phyloP scores from a whole-genome alignment of 2,329 filamentous ascomycete genomes.

The Lasiodiplodia gonubiensis region DNA sequence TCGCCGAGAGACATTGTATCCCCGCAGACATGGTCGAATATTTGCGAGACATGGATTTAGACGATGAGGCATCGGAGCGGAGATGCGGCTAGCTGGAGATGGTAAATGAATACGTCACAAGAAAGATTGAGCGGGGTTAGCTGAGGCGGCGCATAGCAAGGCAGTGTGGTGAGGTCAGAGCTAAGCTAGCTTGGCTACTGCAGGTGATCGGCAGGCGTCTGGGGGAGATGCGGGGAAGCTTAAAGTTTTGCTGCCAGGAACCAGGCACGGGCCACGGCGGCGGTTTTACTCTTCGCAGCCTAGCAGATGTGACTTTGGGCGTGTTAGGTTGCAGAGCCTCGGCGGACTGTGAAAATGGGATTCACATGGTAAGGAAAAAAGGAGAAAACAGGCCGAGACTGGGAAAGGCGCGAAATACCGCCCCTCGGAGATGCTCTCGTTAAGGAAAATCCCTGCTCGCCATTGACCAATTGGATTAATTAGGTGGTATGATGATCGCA shows the following conservation, averaged over 20 bases:
- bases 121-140: constrained; percentile 11
- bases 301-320: constrained; percentile 13
- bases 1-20: constrained; percentile 6
- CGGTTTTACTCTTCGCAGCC: constrained; percentile 5
- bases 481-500: background rate
- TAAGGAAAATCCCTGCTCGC: background rate
- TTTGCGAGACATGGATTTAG: background rate
- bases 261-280: constrained; percentile 26
- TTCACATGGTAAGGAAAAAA: constrained; percentile 15
- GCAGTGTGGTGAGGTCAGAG: background rate
- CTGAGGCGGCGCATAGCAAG: background rate
- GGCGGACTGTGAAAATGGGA: constrained; percentile 18
- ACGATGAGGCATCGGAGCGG: background rate
- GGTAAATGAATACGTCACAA: constrained; percentile 18
- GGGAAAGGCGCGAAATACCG: constrained; percentile 3
- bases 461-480: background rate
- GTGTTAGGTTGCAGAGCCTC: constrained; percentile 16
- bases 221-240: constrained; percentile 30
- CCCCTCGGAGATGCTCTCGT: constrained; percentile 1
- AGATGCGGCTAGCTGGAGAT: background rate
- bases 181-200: constrained; percentile 19
- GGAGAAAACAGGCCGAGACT: background rate
- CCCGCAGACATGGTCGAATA: background rate
- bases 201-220: background rate
- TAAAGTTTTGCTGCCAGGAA: constrained; percentile 28